phyloP scores from a whole-genome alignment of 1,284 basidiomycete species.

The Heterobasidion occidentale region DNA sequence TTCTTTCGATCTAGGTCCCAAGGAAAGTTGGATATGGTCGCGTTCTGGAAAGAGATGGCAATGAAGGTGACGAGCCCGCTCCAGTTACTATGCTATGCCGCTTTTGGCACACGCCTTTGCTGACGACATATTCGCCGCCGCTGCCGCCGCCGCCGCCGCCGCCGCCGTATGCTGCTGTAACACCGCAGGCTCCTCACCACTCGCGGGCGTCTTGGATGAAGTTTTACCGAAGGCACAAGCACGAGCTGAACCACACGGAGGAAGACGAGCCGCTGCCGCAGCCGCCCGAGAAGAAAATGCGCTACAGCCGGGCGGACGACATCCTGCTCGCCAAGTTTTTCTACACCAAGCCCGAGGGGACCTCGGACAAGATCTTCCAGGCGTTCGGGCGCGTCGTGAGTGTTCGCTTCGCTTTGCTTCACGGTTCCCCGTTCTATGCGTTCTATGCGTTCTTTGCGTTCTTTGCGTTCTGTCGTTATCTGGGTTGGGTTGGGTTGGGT shows the following conservation, averaged over 20 bases:
- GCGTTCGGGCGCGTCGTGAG: constrained; percentile 59
- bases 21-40: constrained; percentile 69
- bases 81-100: constrained; percentile 4
- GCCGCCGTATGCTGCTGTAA: not conserved
- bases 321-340: constrained; percentile 69
- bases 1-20: constrained; percentile 33
- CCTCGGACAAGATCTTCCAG: constrained; percentile 75
- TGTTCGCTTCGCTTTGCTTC: not conserved
- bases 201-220: constrained; percentile 88
- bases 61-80: constrained; percentile 37
- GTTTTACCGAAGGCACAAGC: constrained; percentile 77
- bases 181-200: constrained; percentile 66
- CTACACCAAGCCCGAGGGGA: constrained; percentile 60
- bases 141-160: not conserved
- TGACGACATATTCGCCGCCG: not conserved
- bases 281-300: constrained; percentile 76
- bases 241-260: constrained; percentile 60
- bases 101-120: not conserved
- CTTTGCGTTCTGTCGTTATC: too few relatives aligned
- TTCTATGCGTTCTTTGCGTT: not conserved
- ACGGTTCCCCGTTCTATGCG: not conserved
- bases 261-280: constrained; percentile 61
- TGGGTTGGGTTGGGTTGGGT: too few relatives aligned
- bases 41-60: constrained; percentile 81
- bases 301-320: constrained; percentile 71